Base-by-base conservation (phyloP, 805 yeast genomes). In the Teunomyces gatunensis region DNA sequence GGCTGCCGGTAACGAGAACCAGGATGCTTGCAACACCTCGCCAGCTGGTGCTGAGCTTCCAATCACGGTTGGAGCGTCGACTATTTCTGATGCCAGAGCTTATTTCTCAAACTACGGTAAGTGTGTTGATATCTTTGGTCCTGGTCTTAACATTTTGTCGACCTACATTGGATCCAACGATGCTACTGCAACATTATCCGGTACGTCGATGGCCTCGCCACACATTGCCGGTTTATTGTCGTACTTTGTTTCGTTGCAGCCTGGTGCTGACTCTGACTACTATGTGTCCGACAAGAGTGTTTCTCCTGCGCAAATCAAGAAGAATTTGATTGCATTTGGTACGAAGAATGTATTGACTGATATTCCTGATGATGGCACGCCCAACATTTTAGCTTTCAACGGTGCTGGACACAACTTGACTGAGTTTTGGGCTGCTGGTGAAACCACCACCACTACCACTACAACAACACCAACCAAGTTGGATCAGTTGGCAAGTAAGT, bases 121-220 rank as follows among this genome's bases (percentile, higher is more conserved):
- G 59, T 73, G 80, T 60, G 81, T 78, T 21, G 81, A 77, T 58
- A 68, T 78, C 40, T 76, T 75, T 57, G 82, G 78, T 13, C 83
- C 83, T 7, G 83, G 83, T 53, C 75, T 77, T 58, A 77, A 79
- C 64, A 72, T 80, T 52, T 68, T 73, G 58, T 76, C 82, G 42
- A 79, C 83, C 51, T 80, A 76, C 68, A 79, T 74, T 53, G 81
- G 83, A 44, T 74, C 80, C 33, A 65, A 65, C 45, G 58, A 68
- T 42, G 81, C 80, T 53, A 73, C 80, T 29, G 76, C 78, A 52
- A 68, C 76, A 20, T 69, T 80, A 69, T 77, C 83, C 29, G 85
- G 85, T 54, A 80, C 85, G 17, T 80, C 84, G 34, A 80, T 80
- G 85, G 84, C 84, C 20, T 73, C 84, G 12, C 84, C 85, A 34